Base-by-base conservation (phyloP, 306 rosid species). In the Quercus dentata region DNA sequence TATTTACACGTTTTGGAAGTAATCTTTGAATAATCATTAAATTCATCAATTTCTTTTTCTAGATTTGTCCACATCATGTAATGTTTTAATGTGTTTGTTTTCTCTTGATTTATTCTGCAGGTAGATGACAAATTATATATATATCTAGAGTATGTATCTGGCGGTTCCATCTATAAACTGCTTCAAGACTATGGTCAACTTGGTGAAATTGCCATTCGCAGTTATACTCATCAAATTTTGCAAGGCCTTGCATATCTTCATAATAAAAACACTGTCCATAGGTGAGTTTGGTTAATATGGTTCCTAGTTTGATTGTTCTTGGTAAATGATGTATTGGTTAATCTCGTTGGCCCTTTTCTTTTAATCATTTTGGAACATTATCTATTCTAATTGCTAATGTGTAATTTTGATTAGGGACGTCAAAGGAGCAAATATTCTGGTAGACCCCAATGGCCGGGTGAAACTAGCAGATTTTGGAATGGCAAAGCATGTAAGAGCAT, bases 401-500 rank as follows among this genome's bases (percentile, higher is more conserved):
- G 88, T 82, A 74, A 74, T 80, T 69, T 80, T 84, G 63, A 79
- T 78, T 88, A 95, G 99, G 97, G 98, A 95, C 81, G 89, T 95
- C 80, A 93, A 95, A 84, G 99, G 98, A 83, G 99, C 98, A 85
- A 95, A 95, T 87, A 95, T 95, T 84, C 90, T 95, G 67, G 98
- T 95, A 55, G 99, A 95, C 89, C 98, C 97, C 76, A 86, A 78
- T 87, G 98, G 99, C 38, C 90, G 93, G 61, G 93, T 95, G 84
- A 95, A 93, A 85, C 82, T 95, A 87, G 99, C 97, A 56, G 99
- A 95, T 85, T 95, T 95, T 89, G 98, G 99, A 87, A 95, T 95
- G 99, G 99, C 99, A 73, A 95, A 95, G 86, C 99, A 95, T 89
- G 99, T 95, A 91, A 93, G 97, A 57, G 75, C 68, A 38, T 73